Percentiles rank a stretch among this genome's conserved stretches.
phyloP scores from a whole-genome alignment of 148 eudicot genomes.

The Fallopia convolvulus region DNA sequence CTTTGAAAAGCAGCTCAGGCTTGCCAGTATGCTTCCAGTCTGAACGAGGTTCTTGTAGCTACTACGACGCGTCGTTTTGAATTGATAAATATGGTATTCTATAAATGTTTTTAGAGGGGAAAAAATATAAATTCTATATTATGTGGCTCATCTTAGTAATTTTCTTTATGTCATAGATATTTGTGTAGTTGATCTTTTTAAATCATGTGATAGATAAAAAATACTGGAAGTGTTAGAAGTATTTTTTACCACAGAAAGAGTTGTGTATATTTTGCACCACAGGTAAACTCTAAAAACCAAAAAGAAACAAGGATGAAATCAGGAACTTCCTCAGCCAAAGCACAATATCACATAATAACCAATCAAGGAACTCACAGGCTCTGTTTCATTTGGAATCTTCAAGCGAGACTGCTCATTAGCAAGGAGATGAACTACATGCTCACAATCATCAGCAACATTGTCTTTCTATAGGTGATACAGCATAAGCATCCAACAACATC shows the following conservation, averaged over 20 bases:
- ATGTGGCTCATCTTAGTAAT: too few species aligned
- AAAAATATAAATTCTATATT: too few species aligned
- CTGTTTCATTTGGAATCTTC: conserved; percentile 61
- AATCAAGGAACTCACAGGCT: conserved; percentile 52
- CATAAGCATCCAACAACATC: neutral
- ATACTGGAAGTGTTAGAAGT: too few species aligned
- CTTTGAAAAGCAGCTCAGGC: conserved; percentile 56
- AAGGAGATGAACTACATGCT: conserved; percentile 85
- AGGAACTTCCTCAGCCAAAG: neutral
- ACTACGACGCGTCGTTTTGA: too few species aligned
- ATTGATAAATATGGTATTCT: too few species aligned
- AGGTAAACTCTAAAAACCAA: neutral
- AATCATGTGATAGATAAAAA: too few species aligned
- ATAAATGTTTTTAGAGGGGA: too few species aligned
- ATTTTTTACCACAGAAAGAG: too few species aligned
- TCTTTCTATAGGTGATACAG: conserved; percentile 53
- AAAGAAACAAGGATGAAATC: neutral
- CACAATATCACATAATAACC: neutral
- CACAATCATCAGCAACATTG: conserved; percentile 88
- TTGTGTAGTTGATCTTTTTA: too few species aligned
- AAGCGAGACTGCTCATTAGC: conserved; percentile 93
- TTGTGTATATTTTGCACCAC: too few species aligned
- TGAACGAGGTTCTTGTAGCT: neutral
- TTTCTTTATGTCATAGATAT: too few species aligned
- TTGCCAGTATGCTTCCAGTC: conserved; percentile 48